phyloP scores from a whole-genome alignment of 352 stramenopile genomes.

The Achlya hypogyna region DNA sequence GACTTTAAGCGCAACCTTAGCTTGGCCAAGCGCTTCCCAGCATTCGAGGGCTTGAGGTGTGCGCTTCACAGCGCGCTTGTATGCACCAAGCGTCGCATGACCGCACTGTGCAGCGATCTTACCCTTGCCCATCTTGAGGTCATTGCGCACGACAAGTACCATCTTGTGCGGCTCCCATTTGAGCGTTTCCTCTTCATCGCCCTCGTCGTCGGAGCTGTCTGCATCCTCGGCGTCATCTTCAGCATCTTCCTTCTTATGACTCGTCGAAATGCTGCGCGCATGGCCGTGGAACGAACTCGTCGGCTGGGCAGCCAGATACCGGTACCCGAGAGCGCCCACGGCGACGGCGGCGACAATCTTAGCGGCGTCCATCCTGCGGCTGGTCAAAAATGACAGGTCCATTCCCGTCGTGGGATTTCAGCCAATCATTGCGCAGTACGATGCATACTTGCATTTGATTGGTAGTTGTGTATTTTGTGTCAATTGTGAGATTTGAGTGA shows the following conservation, averaged over 20 bases:
- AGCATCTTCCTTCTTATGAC: constrained; percentile 15
- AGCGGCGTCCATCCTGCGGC: not conserved
- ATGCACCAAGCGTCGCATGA: constrained; percentile 90
- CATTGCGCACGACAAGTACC: constrained; percentile 91
- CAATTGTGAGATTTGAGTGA: too few species aligned
- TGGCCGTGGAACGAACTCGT: not conserved
- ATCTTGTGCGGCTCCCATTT: constrained; percentile 83
- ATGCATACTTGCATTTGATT: not conserved
- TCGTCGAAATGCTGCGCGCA: not conserved
- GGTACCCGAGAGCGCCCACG: not conserved
- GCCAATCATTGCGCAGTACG: not conserved
- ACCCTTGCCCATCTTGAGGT: constrained; percentile 94
- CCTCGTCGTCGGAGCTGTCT: constrained; percentile 29
- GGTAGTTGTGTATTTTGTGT: too few species aligned
- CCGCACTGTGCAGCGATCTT: constrained; percentile 84
- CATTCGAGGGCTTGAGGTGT: constrained; percentile 53
- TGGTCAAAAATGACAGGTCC: not conserved
- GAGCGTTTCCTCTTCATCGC: constrained; percentile 49
- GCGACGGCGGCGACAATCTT: not conserved
- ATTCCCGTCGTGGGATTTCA: not conserved
- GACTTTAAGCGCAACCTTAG: constrained; percentile 80
- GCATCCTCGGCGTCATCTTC: constrained; percentile 38
- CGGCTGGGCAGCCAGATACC: not conserved
- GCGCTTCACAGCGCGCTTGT: constrained; percentile 86
- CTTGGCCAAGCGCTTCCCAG: constrained; percentile 79